Base-by-base conservation (phyloP, 805 yeast species). In the Cyberlindnera mycetangii region DNA sequence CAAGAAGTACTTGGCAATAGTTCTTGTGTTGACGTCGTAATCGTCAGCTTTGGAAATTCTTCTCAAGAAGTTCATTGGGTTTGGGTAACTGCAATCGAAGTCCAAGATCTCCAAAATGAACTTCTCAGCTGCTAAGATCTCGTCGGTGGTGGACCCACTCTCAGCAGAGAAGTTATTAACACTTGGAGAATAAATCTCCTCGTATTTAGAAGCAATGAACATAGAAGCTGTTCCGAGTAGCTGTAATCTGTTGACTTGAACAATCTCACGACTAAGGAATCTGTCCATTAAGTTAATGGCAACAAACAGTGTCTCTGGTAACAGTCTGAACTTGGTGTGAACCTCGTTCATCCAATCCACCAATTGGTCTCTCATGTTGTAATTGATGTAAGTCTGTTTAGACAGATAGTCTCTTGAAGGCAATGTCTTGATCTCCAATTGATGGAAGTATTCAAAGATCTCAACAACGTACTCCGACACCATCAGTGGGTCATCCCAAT, bases 301-400 rank as follows among this genome's bases (percentile, higher is more conserved):
- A 52, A 89, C 69, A 60, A 80, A 89, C 47, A 89, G 71, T 9
- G 96, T 88, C 65, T 89, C 97, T 3, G 96, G 96, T 35, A 89
- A 70, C 51, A 90, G 69, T 50, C 92, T 76, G 67, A 89, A 89
- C 61, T 88, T 79, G 54, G 80, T 70, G 70, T 89, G 97, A 65
- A 89, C 88, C 61, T 88, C 92, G 24, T 87, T 88, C 65, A 89
- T 74, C 97, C 97, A 89, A 66, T 90, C 95, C n/a, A 89, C 93
- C 45, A 89, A 70, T 41, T 89, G 86, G 39, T 87, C 85, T 58
- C 97, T 76, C 85, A 83, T 82, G 39, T 68, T 67, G 37, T 63
- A 66, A 20, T 66, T 68, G 19, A 70, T 68, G 38, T 66, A 68
- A 66, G 80, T 53, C 58, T 66, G 71, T 66, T 65, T 67, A 32